Percentiles rank a stretch among this genome's conserved stretches.
phyloP scores from a whole-genome alignment of 2,329 filamentous ascomycete species.

The Pseudocercospora eumusae region DNA sequence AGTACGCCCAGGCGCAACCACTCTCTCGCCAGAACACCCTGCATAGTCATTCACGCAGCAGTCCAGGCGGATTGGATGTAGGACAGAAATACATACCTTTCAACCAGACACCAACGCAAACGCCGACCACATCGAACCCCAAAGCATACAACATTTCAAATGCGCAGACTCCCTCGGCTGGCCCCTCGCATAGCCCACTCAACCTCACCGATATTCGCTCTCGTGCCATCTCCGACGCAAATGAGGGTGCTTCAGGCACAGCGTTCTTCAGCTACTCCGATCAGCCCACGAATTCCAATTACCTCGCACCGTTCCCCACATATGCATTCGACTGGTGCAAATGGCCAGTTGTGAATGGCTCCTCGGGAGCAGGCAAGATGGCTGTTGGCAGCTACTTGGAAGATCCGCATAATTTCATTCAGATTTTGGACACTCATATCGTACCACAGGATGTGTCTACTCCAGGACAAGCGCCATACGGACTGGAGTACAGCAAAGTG shows the following conservation, averaged over 20 bases:
- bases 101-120: slow-evolving; percentile 63
- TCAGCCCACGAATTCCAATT: slow-evolving; percentile 78
- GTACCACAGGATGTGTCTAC: slow-evolving; percentile 66
- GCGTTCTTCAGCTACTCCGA: slow-evolving; percentile 65
- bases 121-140: slow-evolving; percentile 41
- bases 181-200: slow-evolving; percentile 80
- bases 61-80: slow-evolving; percentile 58
- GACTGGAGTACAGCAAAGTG: slow-evolving; percentile 86
- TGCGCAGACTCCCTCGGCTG: slow-evolving; percentile 57
- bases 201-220: slow-evolving; percentile 90
- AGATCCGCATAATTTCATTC: slow-evolving; percentile 98
- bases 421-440: slow-evolving; percentile 90
- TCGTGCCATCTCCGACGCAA: slow-evolving; percentile 76
- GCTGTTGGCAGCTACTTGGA: slow-evolving; percentile 95
- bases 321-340: slow-evolving; percentile 99
- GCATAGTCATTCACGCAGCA: slow-evolving; percentile 77
- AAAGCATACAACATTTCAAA: slow-evolving; percentile 63
- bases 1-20: slow-evolving; percentile 53
- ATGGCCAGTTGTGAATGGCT: slow-evolving; percentile 75
- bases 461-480: slow-evolving; percentile 70
- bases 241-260: slow-evolving; percentile 66
- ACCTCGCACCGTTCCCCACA: slow-evolving; percentile 89
- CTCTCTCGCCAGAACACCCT: slow-evolving; percentile 67
- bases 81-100: slow-evolving; percentile 63
- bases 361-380: slow-evolving; percentile 79